Percentiles rank a stretch among this genome's conserved stretches.
These are phyloP conservation scores for Aspergillus tanneri DNA, from an alignment of 2,329 filamentous ascomycete species.

Conservation along the genomic window DNA sequence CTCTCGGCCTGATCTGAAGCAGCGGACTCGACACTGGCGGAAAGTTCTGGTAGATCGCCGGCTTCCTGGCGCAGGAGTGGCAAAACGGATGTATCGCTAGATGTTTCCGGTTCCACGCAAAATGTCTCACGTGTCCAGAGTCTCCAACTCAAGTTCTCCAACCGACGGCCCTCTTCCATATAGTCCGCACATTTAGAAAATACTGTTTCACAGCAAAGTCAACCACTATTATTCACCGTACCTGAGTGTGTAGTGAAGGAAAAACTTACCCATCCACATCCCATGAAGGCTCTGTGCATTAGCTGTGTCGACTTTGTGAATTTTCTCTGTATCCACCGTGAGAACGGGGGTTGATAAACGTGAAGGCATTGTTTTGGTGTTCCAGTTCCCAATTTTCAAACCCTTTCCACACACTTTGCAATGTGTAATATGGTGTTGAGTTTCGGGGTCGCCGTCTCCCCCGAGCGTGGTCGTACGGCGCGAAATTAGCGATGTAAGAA, in stretches of 20 bases:
- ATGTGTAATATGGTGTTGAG: conserved; percentile 11
- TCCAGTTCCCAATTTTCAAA: conserved; percentile 24
- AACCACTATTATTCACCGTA: no score
- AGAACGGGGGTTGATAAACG: conserved; percentile 81
- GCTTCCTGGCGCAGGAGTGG: conserved; percentile 48
- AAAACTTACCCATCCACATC: conserved; percentile 87
- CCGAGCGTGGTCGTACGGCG: conserved; percentile 46
- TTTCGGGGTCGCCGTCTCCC: conserved; percentile 46
- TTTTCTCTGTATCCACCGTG: conserved; percentile 85
- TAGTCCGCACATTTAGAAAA: conserved; percentile 94
- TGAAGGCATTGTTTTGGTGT: conserved; percentile 67
- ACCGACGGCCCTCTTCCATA: conserved; percentile 83
- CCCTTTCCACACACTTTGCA: conserved; percentile 1
- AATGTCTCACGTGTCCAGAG: conserved; percentile 93
- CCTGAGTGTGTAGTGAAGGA: no score
- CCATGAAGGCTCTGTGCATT: conserved; percentile 92
- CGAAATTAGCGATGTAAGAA: conserved; percentile 25
- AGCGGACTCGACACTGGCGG: conserved; percentile 73
- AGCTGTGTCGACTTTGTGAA: conserved; percentile 90
- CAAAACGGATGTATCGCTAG: conserved; percentile 53
- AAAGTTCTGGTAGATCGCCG: conserved; percentile 67
- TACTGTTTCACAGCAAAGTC: conserved; percentile 59
- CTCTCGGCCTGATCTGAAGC: conserved; percentile 60
- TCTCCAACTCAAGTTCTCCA: conserved; percentile 95
- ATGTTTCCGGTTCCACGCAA: conserved; percentile 67